Base-by-base conservation (phyloP, 495 filamentous ascomycete genomes). In the Penicillium argentinense region DNA sequence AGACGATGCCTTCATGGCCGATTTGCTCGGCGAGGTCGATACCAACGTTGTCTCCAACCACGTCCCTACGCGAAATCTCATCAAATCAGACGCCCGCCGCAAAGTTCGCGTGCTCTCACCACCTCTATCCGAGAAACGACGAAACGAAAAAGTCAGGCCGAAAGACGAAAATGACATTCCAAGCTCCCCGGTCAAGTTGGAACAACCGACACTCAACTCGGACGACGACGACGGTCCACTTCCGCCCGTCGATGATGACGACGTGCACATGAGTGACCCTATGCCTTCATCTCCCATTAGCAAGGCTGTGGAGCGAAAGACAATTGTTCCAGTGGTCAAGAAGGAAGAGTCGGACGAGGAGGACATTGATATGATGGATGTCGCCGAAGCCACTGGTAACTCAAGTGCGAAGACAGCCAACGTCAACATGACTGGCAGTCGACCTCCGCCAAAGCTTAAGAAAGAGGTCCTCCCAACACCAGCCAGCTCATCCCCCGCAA, bases 11-110 rank as follows among this genome's bases (percentile, higher is more conserved):
- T 97, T 96, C 62, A 79, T 98, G 69, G 79, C 78, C 3, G 83
- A 86, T 56, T 76, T 98, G 4, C 79, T 98, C 3, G 89, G 84
- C 49, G 89, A 97, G 67, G 87, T 98, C 29, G 89, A 97, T 64
- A 81, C 78, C 42, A 95, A 95, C 56, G 71, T 86, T 21, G 78
- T 82, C n/a, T 76, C 76, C 24, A 76, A 79, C 6, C 61, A 68
- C 14, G 64, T 71, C 5, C 76, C 77, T 24, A 67, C 83, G 16
- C 76, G 74, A 56, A 87, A 84, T 54, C 66, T 84, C 34, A 69
- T 89, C 39, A 87, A 87, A 59, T 84, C 83, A 6, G 82, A 84
- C 45, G 79, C 87, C 45, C 80, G 88, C 48, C 83, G 83, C 39
- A 91, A 87, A 76, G 80, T 82, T 39, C 86, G 91, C 36, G 81